Evolutionary conservation across 495 filamentous ascomycete species (phyloP).

Genomic region (Talaromyces wortmannii): DNA sequence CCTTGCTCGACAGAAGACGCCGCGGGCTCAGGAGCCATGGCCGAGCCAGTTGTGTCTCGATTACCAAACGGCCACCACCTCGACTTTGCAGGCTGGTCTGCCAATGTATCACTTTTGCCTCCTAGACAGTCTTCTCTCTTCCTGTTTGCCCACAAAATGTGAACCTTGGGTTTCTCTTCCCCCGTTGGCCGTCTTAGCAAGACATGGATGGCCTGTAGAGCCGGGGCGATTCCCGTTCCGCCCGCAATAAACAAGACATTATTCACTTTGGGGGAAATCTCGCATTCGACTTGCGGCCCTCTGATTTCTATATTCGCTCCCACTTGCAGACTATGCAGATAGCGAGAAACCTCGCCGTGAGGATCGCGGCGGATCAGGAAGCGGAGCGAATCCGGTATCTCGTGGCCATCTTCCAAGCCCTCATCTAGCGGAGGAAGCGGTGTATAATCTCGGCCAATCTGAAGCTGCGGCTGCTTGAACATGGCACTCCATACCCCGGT

Average conservation of each 20-base stretch:
- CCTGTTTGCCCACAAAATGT: slow-evolving; percentile 65
- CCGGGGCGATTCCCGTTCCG: slow-evolving; percentile 89
- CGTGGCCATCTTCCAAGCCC: slow-evolving; percentile 14
- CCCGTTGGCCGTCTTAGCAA: slow-evolving; percentile 34
- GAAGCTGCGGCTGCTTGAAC: slow-evolving; percentile 87
- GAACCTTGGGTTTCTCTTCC: slow-evolving; percentile 30
- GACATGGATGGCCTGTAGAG: slow-evolving; percentile 67
- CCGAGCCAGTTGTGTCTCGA: neutral
- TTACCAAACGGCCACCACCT: neutral
- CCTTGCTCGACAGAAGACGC: neutral
- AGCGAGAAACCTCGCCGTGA: slow-evolving; percentile 58
- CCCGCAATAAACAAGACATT: slow-evolving; percentile 80
- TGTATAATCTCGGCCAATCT: slow-evolving; percentile 85
- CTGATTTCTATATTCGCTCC: slow-evolving; percentile 64
- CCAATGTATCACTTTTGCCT: slow-evolving; percentile 22
- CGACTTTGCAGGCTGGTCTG: slow-evolving; percentile 3
- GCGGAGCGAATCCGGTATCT: slow-evolving; percentile 35
- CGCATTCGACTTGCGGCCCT: slow-evolving; percentile 68
- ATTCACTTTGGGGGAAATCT: slow-evolving; percentile 44
- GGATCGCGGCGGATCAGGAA: slow-evolving; percentile 50
- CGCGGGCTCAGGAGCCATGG: neutral
- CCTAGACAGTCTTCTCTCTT: slow-evolving; percentile 51
- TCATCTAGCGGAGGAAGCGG: slow-evolving; percentile 56
- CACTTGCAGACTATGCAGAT: slow-evolving; percentile 55
- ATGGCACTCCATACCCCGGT: slow-evolving; percentile 78